Base-by-base conservation (phyloP, 345 rosid genomes). In the Rhodomyrtus tomentosa region DNA sequence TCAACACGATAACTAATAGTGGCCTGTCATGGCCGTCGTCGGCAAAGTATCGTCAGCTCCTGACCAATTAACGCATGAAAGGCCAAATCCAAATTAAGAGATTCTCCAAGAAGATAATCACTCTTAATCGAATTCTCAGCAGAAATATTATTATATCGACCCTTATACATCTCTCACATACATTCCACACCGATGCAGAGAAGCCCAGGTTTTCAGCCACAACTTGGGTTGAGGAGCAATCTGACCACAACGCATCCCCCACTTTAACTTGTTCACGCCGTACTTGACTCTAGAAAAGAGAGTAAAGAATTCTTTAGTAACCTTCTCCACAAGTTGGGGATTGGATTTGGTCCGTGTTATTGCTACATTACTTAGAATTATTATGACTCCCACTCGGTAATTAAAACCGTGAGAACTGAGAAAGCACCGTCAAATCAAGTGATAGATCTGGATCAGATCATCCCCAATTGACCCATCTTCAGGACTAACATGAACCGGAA, bases 51-150 rank as follows among this genome's bases (percentile, higher is more conserved):
- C 42, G 0, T 10, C 7, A 9, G 3, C 59, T 55, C 6, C 6
- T 10, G 2, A 55, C 0, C 24, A 22, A 0, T 55, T 55, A 22
- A 25, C 5, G 2, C 0, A 1, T 55, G 5, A 2, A 55, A 24
- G 15, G n/a, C n/a, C 29, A 10, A 10, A 25, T 25, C 1, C 5
- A n/a, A 1, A 58, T n/a, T 12, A 58, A 0, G 36, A 13, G 68
- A n/a, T 58, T 2, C 1, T 13, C 29, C 16, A 27, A n/a, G 18
- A 58, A n/a, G 9, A 13, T 58, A 58, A 58, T 58, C 1, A 58
- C 27, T 27, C 2, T 0, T 58, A n/a, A 58, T 27, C 4, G 3
- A 27, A 56, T 56, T 25, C 29, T 56, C 11, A 55, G 62, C 62
- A 55, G 15, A 25, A 25, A 58, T n/a, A 15, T 16, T 16, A 36